Evolutionary conservation across 805 yeast genomes (phyloP).

Genomic region (Zygosaccharomyces gambellarensis): DNA sequence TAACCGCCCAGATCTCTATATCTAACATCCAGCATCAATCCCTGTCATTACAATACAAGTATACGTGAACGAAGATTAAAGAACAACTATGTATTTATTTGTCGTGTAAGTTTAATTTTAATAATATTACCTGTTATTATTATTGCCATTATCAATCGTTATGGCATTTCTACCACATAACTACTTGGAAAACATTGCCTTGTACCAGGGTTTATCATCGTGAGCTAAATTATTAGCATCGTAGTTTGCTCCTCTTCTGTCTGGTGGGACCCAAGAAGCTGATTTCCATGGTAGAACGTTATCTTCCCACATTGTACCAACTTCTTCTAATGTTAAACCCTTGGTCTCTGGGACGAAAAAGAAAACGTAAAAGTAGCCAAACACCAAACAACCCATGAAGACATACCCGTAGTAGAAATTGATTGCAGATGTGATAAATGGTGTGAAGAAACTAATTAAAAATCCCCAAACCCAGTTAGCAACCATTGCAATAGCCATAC

Average conservation of each 20-base stretch:
- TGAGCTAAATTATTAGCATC: constrained; percentile 27
- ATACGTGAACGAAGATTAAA: no score
- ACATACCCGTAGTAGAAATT: constrained; percentile 70
- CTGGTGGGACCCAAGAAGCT: constrained; percentile 48
- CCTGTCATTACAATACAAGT: no score
- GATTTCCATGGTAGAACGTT: constrained; percentile 46
- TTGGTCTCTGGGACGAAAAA: constrained; percentile 73
- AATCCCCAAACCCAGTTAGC: constrained; percentile 68
- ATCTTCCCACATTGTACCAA: constrained; percentile 56
- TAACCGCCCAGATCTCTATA: no score
- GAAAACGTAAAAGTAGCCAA: constrained; percentile 59
- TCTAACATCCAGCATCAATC: no score
- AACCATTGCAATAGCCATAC: constrained; percentile 57
- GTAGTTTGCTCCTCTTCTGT: constrained; percentile 33
- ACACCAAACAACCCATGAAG: constrained; percentile 56
- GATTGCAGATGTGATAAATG: constrained; percentile 61
- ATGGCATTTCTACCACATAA: background rate
- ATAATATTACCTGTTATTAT: no score
- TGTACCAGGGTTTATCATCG: constrained; percentile 25
- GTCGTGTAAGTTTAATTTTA: no score
- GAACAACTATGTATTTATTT: no score
- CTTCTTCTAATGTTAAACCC: constrained; percentile 79
- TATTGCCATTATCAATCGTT: background rate
- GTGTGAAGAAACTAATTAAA: constrained; percentile 67
- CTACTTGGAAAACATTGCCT: background rate